These are phyloP conservation scores for Lyophyllum decastes DNA, from an alignment of 768 basidiomycete species.

Conservation along the genomic window DNA sequence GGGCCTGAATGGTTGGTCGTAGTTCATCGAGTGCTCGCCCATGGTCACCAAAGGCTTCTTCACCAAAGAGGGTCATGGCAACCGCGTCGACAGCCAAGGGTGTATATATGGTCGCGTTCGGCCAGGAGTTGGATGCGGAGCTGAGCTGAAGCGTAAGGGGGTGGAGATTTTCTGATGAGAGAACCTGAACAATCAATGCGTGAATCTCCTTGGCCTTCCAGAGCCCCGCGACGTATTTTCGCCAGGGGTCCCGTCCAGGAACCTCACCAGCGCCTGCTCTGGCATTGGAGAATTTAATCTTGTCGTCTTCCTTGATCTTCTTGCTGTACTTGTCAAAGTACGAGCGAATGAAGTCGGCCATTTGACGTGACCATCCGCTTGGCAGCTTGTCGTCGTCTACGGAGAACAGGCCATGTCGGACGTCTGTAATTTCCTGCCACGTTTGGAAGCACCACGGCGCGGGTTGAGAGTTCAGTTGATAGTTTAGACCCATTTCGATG, in stretches of 20 bases:
- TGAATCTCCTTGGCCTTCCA: conserved; percentile 16
- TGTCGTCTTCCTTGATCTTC: not conserved
- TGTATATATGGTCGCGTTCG: conserved; percentile 5
- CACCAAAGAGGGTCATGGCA: conserved; percentile 8
- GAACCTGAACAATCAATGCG: conserved; percentile 1
- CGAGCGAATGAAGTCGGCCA: conserved; percentile 6
- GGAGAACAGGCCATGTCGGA: conserved; percentile 9
- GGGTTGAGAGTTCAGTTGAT: not conserved
- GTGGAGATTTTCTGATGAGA: conserved; percentile 9
- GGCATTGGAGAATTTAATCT: conserved; percentile 9
- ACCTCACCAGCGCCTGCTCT: not conserved
- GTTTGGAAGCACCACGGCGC: not conserved
- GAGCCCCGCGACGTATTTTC: conserved; percentile 3
- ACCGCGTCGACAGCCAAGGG: conserved; percentile 9
- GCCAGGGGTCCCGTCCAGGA: conserved; percentile 18
- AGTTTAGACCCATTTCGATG: not conserved
- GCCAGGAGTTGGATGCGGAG: conserved; percentile 6
- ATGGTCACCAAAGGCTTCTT: not conserved
- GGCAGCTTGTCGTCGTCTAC: conserved; percentile 11
- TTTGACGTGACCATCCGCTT: conserved; percentile 7
- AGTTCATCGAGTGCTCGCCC: not conserved
- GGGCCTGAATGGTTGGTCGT: not conserved
- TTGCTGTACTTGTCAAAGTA: conserved; percentile 16
- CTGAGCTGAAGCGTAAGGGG: not conserved
- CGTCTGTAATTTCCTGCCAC: not conserved